Percentiles rank a stretch among this genome's conserved stretches.
Conservation (phyloP, 768 basidiomycete genomes). For the Amylocystis lapponica region DNA sequence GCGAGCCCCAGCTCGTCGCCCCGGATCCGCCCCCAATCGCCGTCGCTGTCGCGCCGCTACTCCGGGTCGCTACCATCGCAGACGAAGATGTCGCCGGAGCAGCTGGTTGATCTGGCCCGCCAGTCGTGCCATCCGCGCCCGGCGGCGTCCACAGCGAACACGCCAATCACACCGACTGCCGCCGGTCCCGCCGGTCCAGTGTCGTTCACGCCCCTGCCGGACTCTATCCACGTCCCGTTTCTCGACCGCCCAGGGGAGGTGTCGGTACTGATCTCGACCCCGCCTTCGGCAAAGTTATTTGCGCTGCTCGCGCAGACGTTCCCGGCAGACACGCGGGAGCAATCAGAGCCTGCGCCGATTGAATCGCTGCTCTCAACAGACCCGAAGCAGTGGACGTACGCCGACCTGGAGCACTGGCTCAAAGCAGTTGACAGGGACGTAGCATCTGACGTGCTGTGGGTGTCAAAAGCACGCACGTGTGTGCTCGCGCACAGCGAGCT, state of each 20-base stretch:
- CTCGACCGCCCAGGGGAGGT: conserved; percentile 80
- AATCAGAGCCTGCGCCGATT: conserved; percentile 21
- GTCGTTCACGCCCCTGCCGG: conserved; percentile 70
- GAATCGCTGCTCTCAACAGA: conserved; percentile 33
- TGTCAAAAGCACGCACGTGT: conserved; percentile 65
- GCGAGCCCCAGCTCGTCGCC: conserved; percentile 29
- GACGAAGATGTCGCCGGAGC: conserved; percentile 56
- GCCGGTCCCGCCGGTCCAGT: conserved; percentile 34
- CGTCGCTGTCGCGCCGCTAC: conserved; percentile 45
- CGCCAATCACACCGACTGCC: conserved; percentile 28
- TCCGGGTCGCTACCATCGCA: conserved; percentile 25
- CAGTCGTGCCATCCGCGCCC: conserved; percentile 45
- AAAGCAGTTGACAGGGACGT: conserved; percentile 56
- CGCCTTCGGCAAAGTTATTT: conserved; percentile 66
- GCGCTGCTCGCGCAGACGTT: conserved; percentile 71
- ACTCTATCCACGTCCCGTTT: conserved; percentile 80
- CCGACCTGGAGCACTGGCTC: conserved; percentile 64
- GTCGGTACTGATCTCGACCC: conserved; percentile 52
- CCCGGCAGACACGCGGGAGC: conserved; percentile 25
- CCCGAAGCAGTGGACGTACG: conserved; percentile 65
- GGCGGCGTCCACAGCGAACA: conserved; percentile 18
- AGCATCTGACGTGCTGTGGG: conserved; percentile 69
- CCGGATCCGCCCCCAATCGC: conserved; percentile 36
- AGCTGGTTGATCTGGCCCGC: conserved; percentile 68
- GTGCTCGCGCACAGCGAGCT: conserved; percentile 75